Percentiles rank a stretch among this genome's conserved stretches.
These are phyloP conservation scores for Camelina laxa DNA, from an alignment of 345 rosid genomes.

Conservation along the genomic window DNA sequence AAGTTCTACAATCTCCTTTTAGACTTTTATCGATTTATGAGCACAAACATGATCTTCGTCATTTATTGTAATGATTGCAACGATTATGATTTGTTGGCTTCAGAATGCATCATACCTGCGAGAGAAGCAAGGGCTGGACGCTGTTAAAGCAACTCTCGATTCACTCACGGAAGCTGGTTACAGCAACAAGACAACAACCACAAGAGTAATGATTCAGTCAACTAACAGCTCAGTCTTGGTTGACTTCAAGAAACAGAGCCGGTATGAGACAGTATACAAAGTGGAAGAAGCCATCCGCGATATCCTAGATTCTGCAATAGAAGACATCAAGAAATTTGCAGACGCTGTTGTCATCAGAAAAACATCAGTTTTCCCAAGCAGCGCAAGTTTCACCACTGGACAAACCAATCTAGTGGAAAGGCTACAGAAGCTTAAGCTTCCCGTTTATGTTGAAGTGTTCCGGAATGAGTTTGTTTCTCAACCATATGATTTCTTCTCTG, in stretches of 20 bases:
- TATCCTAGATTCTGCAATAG: conserved; percentile 51
- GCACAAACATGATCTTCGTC: neutral
- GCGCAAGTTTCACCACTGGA: conserved; percentile 44
- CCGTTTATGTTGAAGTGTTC: conserved; percentile 71
- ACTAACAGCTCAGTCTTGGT: conserved; percentile 73
- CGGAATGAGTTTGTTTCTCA: conserved; percentile 88
- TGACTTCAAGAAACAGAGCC: conserved; percentile 57
- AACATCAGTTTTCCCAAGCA: conserved; percentile 58
- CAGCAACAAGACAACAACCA: conserved; percentile 47
- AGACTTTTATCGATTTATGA: neutral
- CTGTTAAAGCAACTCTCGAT: conserved; percentile 56
- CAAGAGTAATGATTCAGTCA: conserved; percentile 83
- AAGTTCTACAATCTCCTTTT: conserved; percentile 21
- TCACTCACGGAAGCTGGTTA: conserved; percentile 68
- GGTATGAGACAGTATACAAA: conserved; percentile 65
- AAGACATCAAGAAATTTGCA: conserved; percentile 75
- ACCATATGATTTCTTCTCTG: conserved; percentile 92
- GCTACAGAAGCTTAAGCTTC: conserved; percentile 54
- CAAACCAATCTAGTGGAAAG: conserved; percentile 55
- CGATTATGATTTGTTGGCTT: conserved; percentile 33
- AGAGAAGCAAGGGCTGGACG: conserved; percentile 55
- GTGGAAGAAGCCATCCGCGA: conserved; percentile 65
- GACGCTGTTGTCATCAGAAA: conserved; percentile 66
- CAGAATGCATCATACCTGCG: conserved; percentile 84
- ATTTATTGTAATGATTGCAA: conserved; percentile 17